Percentiles rank a stretch among this genome's conserved stretches.
phyloP scores from a whole-genome alignment of 805 yeast genomes.

The Priceomyces melissophilus region DNA sequence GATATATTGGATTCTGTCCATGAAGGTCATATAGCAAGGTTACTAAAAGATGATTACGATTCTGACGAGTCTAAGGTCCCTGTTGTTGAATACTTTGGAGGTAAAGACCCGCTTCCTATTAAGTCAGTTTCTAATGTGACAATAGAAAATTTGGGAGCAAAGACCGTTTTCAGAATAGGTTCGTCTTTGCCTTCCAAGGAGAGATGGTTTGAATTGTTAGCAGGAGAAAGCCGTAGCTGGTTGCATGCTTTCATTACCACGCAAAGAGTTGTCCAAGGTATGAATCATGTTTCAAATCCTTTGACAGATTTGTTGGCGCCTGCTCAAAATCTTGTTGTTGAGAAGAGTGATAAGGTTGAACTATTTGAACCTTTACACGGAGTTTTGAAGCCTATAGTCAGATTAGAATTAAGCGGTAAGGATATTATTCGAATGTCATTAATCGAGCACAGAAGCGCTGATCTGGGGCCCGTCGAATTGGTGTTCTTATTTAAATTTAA shows the following conservation, averaged over 20 bases:
- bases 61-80: conserved; percentile 76
- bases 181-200: conserved; percentile 28
- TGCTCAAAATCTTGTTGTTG: conserved; percentile 53
- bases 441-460: conserved; percentile 86
- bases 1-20: conserved; percentile 86
- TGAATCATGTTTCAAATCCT: conserved; percentile 75
- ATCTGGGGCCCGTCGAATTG: conserved; percentile 68
- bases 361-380: conserved; percentile 74
- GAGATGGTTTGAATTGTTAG: conserved; percentile 76
- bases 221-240: conserved; percentile 81
- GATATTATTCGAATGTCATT: conserved; percentile 64
- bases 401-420: conserved; percentile 49
- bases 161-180: conserved; percentile 38
- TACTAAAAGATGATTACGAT: conserved; percentile 65
- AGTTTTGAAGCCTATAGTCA: conserved; percentile 61
- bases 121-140: conserved; percentile 33
- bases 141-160: conserved; percentile 24
- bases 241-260: conserved; percentile 84
- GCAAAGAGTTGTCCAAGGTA: conserved; percentile 79
- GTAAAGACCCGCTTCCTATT: conserved; percentile 40
- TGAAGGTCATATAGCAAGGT: conserved; percentile 76
- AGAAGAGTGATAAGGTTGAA: conserved; percentile 52
- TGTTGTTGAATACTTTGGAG: conserved; percentile 84
- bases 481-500: conserved; percentile 75
- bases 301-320: conserved; percentile 80